Evolutionary conservation across 2,329 filamentous ascomycete genomes (phyloP).

Genomic region (Herpomyces periplanetae): DNA sequence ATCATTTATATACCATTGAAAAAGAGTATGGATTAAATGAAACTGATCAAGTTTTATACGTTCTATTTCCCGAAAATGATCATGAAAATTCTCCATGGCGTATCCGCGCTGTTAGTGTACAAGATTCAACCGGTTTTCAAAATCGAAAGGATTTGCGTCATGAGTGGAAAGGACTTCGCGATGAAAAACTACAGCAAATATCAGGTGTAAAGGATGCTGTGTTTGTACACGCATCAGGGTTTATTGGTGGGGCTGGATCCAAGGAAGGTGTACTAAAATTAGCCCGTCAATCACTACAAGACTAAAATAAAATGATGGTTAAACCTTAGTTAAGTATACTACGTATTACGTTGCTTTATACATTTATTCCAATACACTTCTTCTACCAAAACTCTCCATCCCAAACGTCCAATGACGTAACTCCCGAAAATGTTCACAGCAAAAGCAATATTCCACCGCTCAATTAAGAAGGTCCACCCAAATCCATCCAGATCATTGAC

Average conservation of each 20-base stretch:
- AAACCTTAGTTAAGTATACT: too few relatives aligned
- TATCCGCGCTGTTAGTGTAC: conserved; percentile 56
- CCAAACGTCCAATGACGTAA: too few relatives aligned
- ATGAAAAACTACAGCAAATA: conserved; percentile 38
- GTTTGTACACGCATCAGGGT: conserved; percentile 74
- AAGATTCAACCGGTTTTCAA: conserved; percentile 49
- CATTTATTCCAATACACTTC: too few relatives aligned
- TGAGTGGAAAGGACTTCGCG: conserved; percentile 60
- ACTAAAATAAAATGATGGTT: too few relatives aligned
- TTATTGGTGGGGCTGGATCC: conserved; percentile 95
- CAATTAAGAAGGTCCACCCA: too few relatives aligned
- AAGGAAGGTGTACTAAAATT: too few relatives aligned
- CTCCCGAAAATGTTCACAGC: too few relatives aligned
- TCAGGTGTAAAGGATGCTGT: conserved; percentile 30
- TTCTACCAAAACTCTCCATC: too few relatives aligned
- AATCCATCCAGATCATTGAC: too few relatives aligned
- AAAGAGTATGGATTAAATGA: conserved; percentile 12
- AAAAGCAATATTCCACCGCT: too few relatives aligned
- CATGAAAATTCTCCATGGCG: conserved; percentile 48
- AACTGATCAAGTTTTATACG: conserved; percentile 29
- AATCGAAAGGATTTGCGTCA: conserved; percentile 71
- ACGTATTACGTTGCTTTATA: too few relatives aligned
- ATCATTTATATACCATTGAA: conserved; percentile 70
- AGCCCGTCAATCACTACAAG: too few relatives aligned
- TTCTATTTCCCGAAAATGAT: conserved; percentile 55